Percentiles rank a stretch among this genome's conserved stretches.
phyloP scores from a whole-genome alignment of 2,329 filamentous ascomycete genomes.

The Phaeoacremonium minimum region DNA sequence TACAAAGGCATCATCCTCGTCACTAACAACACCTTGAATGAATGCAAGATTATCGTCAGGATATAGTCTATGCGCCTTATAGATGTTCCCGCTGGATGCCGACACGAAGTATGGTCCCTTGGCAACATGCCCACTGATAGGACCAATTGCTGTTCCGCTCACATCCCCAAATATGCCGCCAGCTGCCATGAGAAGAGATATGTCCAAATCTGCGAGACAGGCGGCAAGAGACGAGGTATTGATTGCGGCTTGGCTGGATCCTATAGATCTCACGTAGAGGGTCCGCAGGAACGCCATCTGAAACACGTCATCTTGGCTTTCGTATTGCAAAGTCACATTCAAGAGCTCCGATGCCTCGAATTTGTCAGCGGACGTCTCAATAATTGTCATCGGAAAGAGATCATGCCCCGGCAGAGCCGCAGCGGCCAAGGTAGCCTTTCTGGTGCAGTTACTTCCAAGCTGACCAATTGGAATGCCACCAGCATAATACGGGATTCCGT shows the following conservation, averaged over 20 bases:
- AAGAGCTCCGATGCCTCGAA: neutral
- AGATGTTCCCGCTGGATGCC: neutral
- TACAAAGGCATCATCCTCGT: neutral
- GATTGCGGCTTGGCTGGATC: neutral
- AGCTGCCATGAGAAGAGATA: constrained; percentile 4
- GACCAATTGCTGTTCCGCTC: neutral
- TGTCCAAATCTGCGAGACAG: constrained; percentile 4
- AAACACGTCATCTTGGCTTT: constrained; percentile 19
- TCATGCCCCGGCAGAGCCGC: constrained; percentile 1
- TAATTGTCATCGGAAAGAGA: constrained; percentile 4
- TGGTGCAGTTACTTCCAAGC: constrained; percentile 2
- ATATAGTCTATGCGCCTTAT: neutral
- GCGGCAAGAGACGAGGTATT: neutral
- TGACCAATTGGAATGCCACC: constrained; percentile 3
- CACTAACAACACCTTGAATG: neutral
- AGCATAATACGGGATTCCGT: constrained; percentile 6
- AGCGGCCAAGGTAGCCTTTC: neutral
- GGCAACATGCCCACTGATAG: constrained; percentile 3
- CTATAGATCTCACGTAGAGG: constrained; percentile 12
- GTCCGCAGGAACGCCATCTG: constrained; percentile 16
- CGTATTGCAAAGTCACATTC: constrained; percentile 2
- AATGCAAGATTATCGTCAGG: neutral
- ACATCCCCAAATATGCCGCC: neutral
- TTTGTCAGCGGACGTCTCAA: neutral
- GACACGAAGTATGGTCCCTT: constrained; percentile 1